Evolutionary conservation across 495 filamentous ascomycete genomes (phyloP), one percentile per base, ranked within the genome.

Genomic region (Geopyxis carbonaria): DNA sequence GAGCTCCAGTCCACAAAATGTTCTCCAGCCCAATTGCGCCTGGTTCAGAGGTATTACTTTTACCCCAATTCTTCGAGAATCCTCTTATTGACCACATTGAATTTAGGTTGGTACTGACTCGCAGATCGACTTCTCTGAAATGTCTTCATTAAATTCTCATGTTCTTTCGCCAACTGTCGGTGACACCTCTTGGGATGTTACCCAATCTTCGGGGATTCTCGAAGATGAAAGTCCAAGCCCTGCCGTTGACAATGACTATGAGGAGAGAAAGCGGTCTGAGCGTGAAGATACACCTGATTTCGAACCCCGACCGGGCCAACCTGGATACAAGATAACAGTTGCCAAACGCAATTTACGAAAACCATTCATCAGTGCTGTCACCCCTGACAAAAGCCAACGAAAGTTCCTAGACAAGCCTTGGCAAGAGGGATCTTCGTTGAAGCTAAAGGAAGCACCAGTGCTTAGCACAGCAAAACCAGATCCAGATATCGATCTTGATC

Each of bases 401-500:
- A 8, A 11, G 34, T 20, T 22, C 34, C 11, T 11, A 15, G 36
- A 39, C 13, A 16, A 25, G n/a, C 36, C 36, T 2, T 39, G 36
- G 36, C 24, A 28, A 3, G 36, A 39, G 36, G 30, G 30, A 5
- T 39, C 36, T 2, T 11, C 15, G n/a, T 20, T 19, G 6, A 27
- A 23, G 11, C 6, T 32, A 10, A 27, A 31, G 25, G 33, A 42
- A n/a, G 40, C 38, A 34, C 40, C 45, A 31, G 16, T 38, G 15
- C 40, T 44, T 18, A 19, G 23, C 13, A 47, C 51, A 8, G 51
- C 53, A 14, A 49, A 20, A 16, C 25, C 44, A 9, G 33, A 51
- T 16, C 40, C 55, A 6, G 72, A 78, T 27, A 75, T 79, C 42
- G 72, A 78, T 25, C 65, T 97, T 3, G 83, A 92, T 49, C 72